Evolutionary conservation across 805 yeast genomes (phyloP), one percentile per base, ranked within the genome.

Genomic region (Suhomyces faveliae): DNA sequence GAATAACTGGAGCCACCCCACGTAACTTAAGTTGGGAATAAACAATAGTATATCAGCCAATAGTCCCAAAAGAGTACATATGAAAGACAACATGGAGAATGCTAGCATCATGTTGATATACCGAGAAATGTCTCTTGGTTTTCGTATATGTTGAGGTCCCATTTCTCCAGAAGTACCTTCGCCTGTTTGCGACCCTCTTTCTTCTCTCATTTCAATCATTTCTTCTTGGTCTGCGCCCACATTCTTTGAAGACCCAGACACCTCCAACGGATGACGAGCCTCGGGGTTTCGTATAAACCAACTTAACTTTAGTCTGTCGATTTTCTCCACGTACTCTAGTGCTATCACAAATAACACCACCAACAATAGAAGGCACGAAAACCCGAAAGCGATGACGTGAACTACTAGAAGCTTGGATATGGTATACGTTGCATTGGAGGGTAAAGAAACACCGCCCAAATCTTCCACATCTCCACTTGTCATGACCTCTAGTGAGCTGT

Each of bases 1-100:
- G 0, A 81, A 81, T 21, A 91, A 68, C 50, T 87, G 78, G 43
- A 86, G 69, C 97, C 97, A 92, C 21, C 96, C 96, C 40, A 85
- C 78, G 83, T 89, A 90, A 46, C 81, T 77, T 46, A 92, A 68
- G 59, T 83, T 81, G 2, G 91, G 87, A 1, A 84, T 77, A 58
- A 92, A 92, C 43, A 92, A 64, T 35, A 91, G 64, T 33, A 91
- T 79, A 62, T 92, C 98, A 3, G 89, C 89, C 50, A 91, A 68
- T 54, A 92, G 87, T 5, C 91, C 84, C 44, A 92, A 71, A 42
- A 91, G 66, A 1, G 87, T 71, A 37, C 86, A 71, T 48, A 91
- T 60, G 56, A 90, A 89, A 0, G 89, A 74, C 1, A 89, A 83
- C 38, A 87, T 61, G 1, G 89, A 76, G 65, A 86, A 72, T 2